phyloP scores from a whole-genome alignment of 768 basidiomycete species.

The Pulveroboletus ravenelii region DNA sequence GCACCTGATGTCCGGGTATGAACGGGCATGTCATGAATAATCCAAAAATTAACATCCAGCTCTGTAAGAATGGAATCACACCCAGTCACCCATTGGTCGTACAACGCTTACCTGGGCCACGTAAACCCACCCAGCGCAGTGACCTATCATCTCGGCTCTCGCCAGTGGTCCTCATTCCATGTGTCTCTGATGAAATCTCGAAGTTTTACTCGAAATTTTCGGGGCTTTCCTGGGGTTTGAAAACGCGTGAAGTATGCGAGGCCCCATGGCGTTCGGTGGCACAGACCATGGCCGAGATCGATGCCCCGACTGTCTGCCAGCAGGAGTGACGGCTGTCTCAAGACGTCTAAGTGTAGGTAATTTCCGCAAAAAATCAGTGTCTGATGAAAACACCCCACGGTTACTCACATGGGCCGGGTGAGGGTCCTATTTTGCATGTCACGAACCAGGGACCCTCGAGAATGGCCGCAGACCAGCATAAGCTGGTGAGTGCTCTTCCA shows the following conservation, averaged over 20 bases:
- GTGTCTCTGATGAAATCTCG: conserved; percentile 8
- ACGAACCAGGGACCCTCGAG: no score
- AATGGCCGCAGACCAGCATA: no score
- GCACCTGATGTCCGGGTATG: conserved; percentile 24
- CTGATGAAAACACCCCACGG: conserved; percentile 8
- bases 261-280: conserved; percentile 20
- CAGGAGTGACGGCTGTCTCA: conserved; percentile 46
- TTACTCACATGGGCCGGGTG: conserved; percentile 15
- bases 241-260: conserved; percentile 14
- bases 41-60: conserved; percentile 21
- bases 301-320: conserved; percentile 36
- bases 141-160: conserved; percentile 1
- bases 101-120: conserved; percentile 10
- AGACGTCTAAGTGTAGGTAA: conserved; percentile 35
- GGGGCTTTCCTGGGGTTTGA: conserved; percentile 19
- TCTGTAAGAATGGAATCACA: conserved; percentile 6
- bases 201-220: conserved; percentile 6
- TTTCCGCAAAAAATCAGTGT: conserved; percentile 23
- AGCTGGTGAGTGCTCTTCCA: no score
- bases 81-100: conserved; percentile 1
- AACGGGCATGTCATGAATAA: conserved; percentile 12
- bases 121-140: conserved; percentile 8
- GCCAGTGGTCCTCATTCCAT: conserved; percentile 6
- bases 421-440: conserved; percentile 23
- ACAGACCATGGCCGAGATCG: conserved; percentile 24